Percentiles rank a stretch among this genome's conserved stretches.
These are phyloP conservation scores for Agapanthus africanus DNA, from an alignment of 106 monocot genomes.

Conservation along the genomic window DNA sequence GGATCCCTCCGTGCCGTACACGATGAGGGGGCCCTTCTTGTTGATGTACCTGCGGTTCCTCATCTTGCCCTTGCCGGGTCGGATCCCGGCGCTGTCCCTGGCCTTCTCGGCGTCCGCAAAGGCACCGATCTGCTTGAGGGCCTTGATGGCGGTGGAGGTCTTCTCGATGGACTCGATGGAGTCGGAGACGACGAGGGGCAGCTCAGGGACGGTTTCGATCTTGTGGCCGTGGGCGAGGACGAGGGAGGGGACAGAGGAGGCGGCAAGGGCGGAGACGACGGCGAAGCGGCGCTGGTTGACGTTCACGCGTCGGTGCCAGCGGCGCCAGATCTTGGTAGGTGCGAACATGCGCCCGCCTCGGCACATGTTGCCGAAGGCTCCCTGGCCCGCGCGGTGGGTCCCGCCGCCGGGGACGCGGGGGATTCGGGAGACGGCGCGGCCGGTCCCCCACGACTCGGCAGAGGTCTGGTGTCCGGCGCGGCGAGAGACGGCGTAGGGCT, in stretches of 20 bases:
- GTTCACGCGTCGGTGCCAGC: conserved; percentile 62
- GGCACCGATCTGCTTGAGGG: conserved; percentile 75
- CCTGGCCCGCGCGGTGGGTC: conserved; percentile 82
- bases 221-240: conserved; percentile 61
- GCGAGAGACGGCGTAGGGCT: conserved; percentile 64
- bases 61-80: conserved; percentile 81
- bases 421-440: conserved; percentile 82
- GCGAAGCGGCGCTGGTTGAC: conserved; percentile 41
- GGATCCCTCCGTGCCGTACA: conserved; percentile 73
- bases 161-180: conserved; percentile 61
- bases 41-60: conserved; percentile 67
- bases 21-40: conserved; percentile 69
- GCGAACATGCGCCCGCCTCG: conserved; percentile 83
- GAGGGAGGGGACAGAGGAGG: conserved; percentile 45
- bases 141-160: conserved; percentile 57
- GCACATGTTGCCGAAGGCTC: conserved; percentile 68
- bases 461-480: conserved; percentile 83
- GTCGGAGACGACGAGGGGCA: conserved; percentile 63
- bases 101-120: conserved; percentile 72
- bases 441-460: conserved; percentile 83
- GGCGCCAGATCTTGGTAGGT: conserved; percentile 81
- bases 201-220: conserved; percentile 52
- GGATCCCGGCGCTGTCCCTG: conserved; percentile 49
- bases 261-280: conserved; percentile 48
- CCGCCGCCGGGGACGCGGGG: conserved; percentile 82